Evolutionary conservation across 805 yeast species (phyloP).

Genomic region (Lipomyces anomalus): DNA sequence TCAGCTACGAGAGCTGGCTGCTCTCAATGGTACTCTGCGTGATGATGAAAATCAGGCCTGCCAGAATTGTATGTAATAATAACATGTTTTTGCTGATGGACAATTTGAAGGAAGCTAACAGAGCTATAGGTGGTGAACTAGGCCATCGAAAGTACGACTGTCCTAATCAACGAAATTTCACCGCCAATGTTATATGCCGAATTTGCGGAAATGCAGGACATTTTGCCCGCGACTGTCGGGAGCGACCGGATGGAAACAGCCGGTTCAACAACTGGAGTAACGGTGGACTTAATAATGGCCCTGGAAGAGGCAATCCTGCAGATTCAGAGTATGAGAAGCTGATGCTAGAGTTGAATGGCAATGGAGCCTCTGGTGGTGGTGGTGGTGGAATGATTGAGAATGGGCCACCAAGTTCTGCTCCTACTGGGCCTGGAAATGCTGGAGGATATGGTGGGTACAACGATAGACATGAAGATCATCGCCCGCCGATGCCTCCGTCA

Average conservation of each 20-base stretch:
- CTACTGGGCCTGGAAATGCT: too few relatives aligned
- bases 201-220: slow-evolving; percentile 82
- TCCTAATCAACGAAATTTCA: slow-evolving; percentile 48
- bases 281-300: slow-evolving; percentile 8
- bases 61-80: slow-evolving; percentile 41
- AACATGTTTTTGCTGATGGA: background rate
- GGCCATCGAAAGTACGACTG: slow-evolving; percentile 65
- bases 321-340: slow-evolving; percentile 48
- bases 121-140: slow-evolving; percentile 40
- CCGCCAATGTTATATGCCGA: slow-evolving; percentile 59
- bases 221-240: slow-evolving; percentile 77
- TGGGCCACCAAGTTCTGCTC: too few relatives aligned
- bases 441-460: too few relatives aligned
- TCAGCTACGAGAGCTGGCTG: slow-evolving; percentile 87
- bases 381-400: too few relatives aligned
- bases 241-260: slow-evolving; percentile 26
- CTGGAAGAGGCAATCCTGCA: slow-evolving; percentile 27
- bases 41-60: slow-evolving; percentile 68
- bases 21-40: slow-evolving; percentile 87
- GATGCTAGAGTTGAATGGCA: slow-evolving; percentile 41
- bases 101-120: background rate
- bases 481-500: too few relatives aligned
- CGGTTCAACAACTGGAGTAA: slow-evolving; percentile 1
- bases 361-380: background rate
- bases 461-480: too few relatives aligned